Evolutionary conservation across 2,329 filamentous ascomycete genomes (phyloP), one percentile per base, ranked within the genome.

Genomic region (Fusarium pseudonygamai): DNA sequence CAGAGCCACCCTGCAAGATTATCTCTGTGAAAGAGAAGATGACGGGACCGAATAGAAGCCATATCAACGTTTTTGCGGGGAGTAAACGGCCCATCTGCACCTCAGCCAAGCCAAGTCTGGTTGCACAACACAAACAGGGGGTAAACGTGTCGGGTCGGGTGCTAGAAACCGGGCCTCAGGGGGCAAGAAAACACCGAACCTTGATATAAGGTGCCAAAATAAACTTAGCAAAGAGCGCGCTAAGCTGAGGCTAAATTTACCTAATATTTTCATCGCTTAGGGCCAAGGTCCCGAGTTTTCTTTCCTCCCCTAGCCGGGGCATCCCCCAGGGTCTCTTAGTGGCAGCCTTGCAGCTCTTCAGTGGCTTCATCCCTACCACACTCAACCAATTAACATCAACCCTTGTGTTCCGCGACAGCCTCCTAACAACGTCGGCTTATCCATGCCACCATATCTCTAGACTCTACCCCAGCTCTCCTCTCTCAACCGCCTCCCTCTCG

Each of bases 341-440:
- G 43, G 58, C n/a, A 67, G 71, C 71, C 58, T 73, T 55, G 70
- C 57, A 67, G 61, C 49, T 63, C 42, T 62, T 56, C 59, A 59
- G 62, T 60, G 62, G 70, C 49, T 59, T 36, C 15, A 15, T 30
- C 47, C 18, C 45, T n/a, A 12, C 12, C 20, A 7, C 5, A 13
- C 13, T 8, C 30, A 20, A 6, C 71, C 71, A 74, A 74, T 74
- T 71, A 69, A 14, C 37, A 43, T 39, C 34, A n/a, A 24, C 24
- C 58, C 59, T 45, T 57, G 42, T 71, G 32, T 73, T 62, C 71
- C 71, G 60, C 47, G 72, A 67, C 71, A 74, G 71, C 71, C 71
- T 74, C 59, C 56, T 32, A 60, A 40, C 62, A 61, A 53, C 58
- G 43, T 63, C 67, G 68, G 61, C 62, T 73, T 71, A 74, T 69